Evolutionary conservation across 257 asterid genomes (phyloP).

Genomic region (Euphrasia confusa): DNA sequence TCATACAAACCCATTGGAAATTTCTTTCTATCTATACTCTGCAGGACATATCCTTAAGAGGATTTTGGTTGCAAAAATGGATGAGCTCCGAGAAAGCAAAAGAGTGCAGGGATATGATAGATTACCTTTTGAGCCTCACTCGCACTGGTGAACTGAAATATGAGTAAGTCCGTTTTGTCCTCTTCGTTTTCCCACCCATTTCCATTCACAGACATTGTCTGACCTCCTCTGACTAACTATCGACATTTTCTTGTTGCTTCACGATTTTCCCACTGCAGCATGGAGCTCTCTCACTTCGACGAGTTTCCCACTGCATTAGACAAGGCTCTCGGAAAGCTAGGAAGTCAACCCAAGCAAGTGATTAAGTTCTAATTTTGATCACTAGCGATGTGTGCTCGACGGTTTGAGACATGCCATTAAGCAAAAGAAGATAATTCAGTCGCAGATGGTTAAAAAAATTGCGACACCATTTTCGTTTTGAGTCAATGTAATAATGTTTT

Average conservation of each 20-base stretch:
- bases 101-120: conserved; percentile 69
- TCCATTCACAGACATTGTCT: not conserved
- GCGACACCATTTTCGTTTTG: not conserved
- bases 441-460: not conserved
- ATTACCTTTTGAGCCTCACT: conserved; percentile 62
- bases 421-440: not conserved
- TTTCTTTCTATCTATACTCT: not conserved
- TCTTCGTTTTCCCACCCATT: not conserved
- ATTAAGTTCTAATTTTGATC: conserved; percentile 45
- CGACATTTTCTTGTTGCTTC: not conserved
- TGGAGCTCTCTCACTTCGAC: conserved; percentile 75
- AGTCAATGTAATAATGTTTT: not conserved
- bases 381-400: not conserved
- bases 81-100: conserved; percentile 54
- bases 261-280: conserved; percentile 36
- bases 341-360: conserved; percentile 91
- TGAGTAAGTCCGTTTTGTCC: conserved; percentile 43
- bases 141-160: conserved; percentile 69
- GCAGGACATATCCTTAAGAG: conserved; percentile 85
- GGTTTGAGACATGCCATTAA: not conserved
- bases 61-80: conserved; percentile 96
- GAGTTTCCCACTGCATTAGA: conserved; percentile 61
- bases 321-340: conserved; percentile 82
- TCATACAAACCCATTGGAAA: not conserved
- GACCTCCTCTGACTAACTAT: not conserved